Percentiles rank a stretch among this genome's conserved stretches.
phyloP scores from a whole-genome alignment of 2,329 filamentous ascomycete species.

The Diaporthe eres region DNA sequence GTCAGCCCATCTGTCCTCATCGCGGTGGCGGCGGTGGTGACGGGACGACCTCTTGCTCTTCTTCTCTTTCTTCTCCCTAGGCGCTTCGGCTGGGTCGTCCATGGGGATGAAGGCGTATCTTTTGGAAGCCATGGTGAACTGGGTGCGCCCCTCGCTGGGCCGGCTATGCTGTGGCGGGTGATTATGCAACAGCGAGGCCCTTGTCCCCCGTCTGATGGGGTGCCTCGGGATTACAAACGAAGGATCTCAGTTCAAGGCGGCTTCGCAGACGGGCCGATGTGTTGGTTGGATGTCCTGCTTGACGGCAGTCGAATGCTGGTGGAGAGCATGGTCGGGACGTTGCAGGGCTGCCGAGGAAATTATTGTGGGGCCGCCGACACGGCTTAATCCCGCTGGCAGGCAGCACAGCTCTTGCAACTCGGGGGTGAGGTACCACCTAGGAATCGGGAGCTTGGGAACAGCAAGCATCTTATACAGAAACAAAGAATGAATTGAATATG shows the following conservation, averaged over 20 bases:
- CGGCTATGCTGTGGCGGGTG: not conserved
- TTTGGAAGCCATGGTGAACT: conserved; percentile 57
- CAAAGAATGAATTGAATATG: not conserved
- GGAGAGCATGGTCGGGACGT: not conserved
- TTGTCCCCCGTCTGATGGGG: not conserved
- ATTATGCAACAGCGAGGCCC: not conserved
- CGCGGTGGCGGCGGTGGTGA: conserved; percentile 48
- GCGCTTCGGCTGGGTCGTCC: conserved; percentile 69
- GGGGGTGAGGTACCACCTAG: not conserved
- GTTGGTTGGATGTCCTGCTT: not conserved
- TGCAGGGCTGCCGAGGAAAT: conserved; percentile 16
- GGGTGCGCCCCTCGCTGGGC: not conserved
- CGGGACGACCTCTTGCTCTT: conserved; percentile 55
- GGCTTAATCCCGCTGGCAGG: not conserved
- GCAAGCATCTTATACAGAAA: not conserved
- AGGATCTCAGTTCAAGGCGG: not conserved
- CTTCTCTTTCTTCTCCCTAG: conserved; percentile 59
- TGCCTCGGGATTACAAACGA: not conserved
- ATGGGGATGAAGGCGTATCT: conserved; percentile 78
- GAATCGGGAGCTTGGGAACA: not conserved
- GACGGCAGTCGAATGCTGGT: not conserved
- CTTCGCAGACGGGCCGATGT: not conserved
- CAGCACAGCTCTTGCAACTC: not conserved
- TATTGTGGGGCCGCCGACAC: not conserved
- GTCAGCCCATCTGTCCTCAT: conserved; percentile 81